Percentiles rank a stretch among this genome's conserved stretches.
Evolutionary conservation across 768 basidiomycete genomes (phyloP).

Genomic region (Lactifluus volemus): DNA sequence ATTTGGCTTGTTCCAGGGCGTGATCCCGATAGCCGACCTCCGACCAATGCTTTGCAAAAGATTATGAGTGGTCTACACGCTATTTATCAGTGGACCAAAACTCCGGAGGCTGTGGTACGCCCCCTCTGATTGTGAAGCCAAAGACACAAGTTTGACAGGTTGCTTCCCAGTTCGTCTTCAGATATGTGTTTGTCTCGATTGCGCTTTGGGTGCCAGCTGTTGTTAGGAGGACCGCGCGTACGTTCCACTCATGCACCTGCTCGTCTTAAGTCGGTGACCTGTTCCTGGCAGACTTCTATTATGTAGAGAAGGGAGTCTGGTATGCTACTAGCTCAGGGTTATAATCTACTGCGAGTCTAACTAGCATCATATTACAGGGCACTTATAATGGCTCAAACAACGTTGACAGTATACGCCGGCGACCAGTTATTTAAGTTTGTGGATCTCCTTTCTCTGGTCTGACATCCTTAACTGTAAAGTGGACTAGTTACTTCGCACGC

Average conservation of each 20-base stretch:
- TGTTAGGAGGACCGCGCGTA: conserved; percentile 33
- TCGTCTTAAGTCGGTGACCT: background rate
- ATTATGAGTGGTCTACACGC: conserved; percentile 29
- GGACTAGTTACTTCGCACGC: conserved; percentile 34
- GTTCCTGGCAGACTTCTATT: conserved; percentile 31
- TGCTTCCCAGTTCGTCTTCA: conserved; percentile 37
- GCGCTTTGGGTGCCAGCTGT: conserved; percentile 46
- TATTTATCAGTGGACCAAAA: conserved; percentile 33
- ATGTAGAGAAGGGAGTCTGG: conserved; percentile 40
- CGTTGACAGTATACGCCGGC: conserved; percentile 45
- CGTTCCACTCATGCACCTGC: conserved; percentile 19
- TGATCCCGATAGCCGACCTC: conserved; percentile 43
- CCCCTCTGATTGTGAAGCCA: background rate
- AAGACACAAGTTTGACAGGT: background rate
- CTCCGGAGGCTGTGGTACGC: conserved; percentile 34
- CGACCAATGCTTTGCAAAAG: conserved; percentile 35
- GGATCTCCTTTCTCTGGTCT: background rate
- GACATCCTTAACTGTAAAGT: background rate
- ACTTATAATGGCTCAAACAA: conserved; percentile 53
- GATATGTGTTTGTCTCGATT: conserved; percentile 40
- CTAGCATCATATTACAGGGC: conserved; percentile 29
- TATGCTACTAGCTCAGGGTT: conserved; percentile 21
- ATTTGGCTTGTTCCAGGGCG: conserved; percentile 22
- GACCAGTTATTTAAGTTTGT: conserved; percentile 47
- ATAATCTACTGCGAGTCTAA: background rate